phyloP scores from a whole-genome alignment of 2,329 filamentous ascomycete species.

The Penicillium sp. region DNA sequence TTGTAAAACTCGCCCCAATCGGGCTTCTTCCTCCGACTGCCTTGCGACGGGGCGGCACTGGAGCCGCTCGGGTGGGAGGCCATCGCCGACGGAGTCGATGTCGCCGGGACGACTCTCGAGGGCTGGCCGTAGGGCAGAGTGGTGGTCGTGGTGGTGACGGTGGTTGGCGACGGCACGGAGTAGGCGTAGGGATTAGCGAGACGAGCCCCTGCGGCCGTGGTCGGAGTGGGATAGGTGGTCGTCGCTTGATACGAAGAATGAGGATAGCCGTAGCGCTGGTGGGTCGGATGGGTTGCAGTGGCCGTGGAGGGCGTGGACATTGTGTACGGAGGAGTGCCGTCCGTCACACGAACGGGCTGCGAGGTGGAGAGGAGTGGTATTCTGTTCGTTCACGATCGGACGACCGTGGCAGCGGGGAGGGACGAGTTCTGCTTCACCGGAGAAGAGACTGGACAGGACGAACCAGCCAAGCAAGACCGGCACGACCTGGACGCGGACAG shows the following conservation, averaged over 20 bases:
- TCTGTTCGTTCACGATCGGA: constrained; percentile 11
- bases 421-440: not conserved
- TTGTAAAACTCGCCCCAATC: constrained; percentile 81
- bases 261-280: constrained; percentile 64
- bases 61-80: constrained; percentile 40
- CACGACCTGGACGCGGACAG: constrained; percentile 6
- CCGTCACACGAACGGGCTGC: constrained; percentile 29
- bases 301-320: constrained; percentile 83
- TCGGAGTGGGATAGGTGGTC: constrained; percentile 51
- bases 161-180: constrained; percentile 33
- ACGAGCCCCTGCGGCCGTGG: constrained; percentile 40
- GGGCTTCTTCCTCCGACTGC: constrained; percentile 54
- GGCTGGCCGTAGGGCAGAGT: constrained; percentile 36
- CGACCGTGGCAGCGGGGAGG: constrained; percentile 5
- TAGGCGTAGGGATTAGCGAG: constrained; percentile 46
- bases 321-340: constrained; percentile 30
- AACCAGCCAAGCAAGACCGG: constrained; percentile 4
- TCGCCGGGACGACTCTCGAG: constrained; percentile 38
- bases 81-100: constrained; percentile 37
- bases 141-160: constrained; percentile 24
- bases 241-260: constrained; percentile 57
- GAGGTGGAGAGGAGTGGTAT: constrained; percentile 18
- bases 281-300: constrained; percentile 68
- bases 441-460: not conserved
- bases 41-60: constrained; percentile 40